Base-by-base conservation (phyloP, 352 stramenopile genomes). In the Globisporangium okanoganense region DNA sequence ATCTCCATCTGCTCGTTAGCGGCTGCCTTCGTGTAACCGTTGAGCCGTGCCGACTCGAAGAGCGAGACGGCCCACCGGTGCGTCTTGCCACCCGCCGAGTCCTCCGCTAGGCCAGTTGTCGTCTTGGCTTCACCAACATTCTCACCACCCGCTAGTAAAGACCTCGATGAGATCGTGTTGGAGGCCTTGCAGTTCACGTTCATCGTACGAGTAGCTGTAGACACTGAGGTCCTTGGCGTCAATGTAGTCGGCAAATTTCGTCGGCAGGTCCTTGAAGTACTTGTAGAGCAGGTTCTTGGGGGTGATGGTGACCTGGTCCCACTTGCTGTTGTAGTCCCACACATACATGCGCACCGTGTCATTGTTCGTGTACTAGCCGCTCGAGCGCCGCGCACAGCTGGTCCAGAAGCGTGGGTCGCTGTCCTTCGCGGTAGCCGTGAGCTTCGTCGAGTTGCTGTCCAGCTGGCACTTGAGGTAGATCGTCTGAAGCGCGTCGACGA, bases 191-290 rank as follows among this genome's bases (percentile, higher is more conserved):
- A 90, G 45, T 79, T 74, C 8, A 61, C 62, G 43, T 79, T 81
- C 73, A 88, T 71, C 40, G 69, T 90, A 88, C 40, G 73, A 71
- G 73, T 88, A 90, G 63, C 71, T 88, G 68, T 88, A 80, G 18
- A 67, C 52, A 2, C 72, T 72, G 24, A 88, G 53, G 48, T 83
- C 72, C 45, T 76, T 82, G 12, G 67, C 70, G 45, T 87, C 80
- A 1, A 83, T 59, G 49, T 81, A 80, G n/a, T 78, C 68, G 0
- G 25, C 49, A 62, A 43, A 65, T 12, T 48, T 24, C 16, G 16
- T 7, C 0, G 80, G 81, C 0, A 90, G 35, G 50, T 81, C 73
- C 38, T 88, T 85, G 61, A 90, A 90, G 69, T 82, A 90, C 31
- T 61, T 70, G 50, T 86, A 86, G 14, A 88, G 54, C 6, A 71